Conservation (phyloP, 257 asterid genomes). For the Fraxinus excelsior region DNA sequence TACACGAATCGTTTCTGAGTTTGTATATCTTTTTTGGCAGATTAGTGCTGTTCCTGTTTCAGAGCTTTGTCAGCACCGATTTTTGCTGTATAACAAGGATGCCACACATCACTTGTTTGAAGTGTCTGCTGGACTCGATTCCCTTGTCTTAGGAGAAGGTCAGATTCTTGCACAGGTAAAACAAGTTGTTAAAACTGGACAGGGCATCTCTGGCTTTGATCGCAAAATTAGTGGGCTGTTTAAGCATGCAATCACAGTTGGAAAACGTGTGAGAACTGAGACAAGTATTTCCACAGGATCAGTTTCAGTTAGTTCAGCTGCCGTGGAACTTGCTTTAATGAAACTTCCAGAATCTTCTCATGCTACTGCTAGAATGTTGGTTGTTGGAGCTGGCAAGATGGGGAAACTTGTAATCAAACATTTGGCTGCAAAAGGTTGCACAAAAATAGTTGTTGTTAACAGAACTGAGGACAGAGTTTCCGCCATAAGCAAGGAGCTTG, state of each 20-base stretch:
- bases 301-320: conserved; percentile 93
- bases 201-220: conserved; percentile 80
- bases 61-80: conserved; percentile 64
- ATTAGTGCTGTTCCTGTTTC: conserved; percentile 74
- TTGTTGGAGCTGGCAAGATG: conserved; percentile 97
- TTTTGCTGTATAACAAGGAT: conserved; percentile 67
- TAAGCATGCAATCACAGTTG: conserved; percentile 80
- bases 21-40: conserved; percentile 42
- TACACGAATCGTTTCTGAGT: conserved; percentile 9
- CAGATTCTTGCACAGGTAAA: conserved; percentile 94
- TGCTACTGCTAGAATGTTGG: conserved; percentile 57
- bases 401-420: conserved; percentile 92
- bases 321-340: conserved; percentile 87
- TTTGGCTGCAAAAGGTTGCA: conserved; percentile 79
- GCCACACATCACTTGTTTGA: conserved; percentile 80
- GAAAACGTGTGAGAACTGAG: conserved; percentile 89
- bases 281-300: conserved; percentile 84
- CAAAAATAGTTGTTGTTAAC: conserved; percentile 71
- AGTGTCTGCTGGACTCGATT: conserved; percentile 91
- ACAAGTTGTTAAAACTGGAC: conserved; percentile 78
- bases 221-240: conserved; percentile 78
- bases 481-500: conserved; percentile 58
- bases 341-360: conserved; percentile 67
- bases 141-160: conserved; percentile 93
- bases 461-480: conserved; percentile 77